Evolutionary conservation across 768 basidiomycete genomes (phyloP).

Genomic region (Pleurotus ostreatus): DNA sequence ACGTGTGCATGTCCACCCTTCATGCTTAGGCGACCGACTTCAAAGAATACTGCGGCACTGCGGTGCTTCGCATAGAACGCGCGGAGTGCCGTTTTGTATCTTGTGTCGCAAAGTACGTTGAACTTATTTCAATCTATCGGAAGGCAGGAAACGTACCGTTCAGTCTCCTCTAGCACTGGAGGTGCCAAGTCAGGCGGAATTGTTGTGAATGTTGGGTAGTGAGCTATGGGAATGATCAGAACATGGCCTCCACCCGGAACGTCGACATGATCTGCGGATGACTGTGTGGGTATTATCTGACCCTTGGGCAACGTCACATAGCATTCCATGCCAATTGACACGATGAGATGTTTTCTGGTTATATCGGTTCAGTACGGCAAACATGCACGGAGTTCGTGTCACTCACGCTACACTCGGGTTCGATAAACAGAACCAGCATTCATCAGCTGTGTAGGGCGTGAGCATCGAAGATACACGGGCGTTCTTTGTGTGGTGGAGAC

Average conservation of each 20-base stretch:
- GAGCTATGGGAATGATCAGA: slow-evolving; percentile 89
- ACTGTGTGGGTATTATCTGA: slow-evolving; percentile 82
- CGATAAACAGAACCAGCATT: slow-evolving; percentile 98
- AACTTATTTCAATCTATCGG: background rate
- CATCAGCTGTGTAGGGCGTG: slow-evolving; percentile 54
- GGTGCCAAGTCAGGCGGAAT: slow-evolving; percentile 75
- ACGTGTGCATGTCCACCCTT: slow-evolving; percentile 95
- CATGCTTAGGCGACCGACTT: slow-evolving; percentile 77
- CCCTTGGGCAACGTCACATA: slow-evolving; percentile 97
- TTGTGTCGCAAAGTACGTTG: slow-evolving; percentile 20
- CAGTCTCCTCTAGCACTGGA: slow-evolving; percentile 78
- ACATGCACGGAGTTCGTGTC: background rate
- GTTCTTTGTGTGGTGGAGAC: slow-evolving; percentile 20
- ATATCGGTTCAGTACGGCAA: background rate
- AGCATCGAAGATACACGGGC: slow-evolving; percentile 1
- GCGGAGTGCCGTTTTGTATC: slow-evolving; percentile 76
- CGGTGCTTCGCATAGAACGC: slow-evolving; percentile 68
- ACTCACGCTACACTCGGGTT: slow-evolving; percentile 87
- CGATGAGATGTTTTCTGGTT: slow-evolving; percentile 88
- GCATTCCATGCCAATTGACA: slow-evolving; percentile 88
- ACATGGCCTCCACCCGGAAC: slow-evolving; percentile 97
- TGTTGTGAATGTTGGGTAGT: slow-evolving; percentile 83
- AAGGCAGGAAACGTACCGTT: slow-evolving; percentile 43
- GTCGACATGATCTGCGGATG: slow-evolving; percentile 37
- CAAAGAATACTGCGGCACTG: slow-evolving; percentile 74